These are phyloP conservation scores for Coniochaeta prunicola DNA, from an alignment of 2,329 filamentous ascomycete species.

Conservation along the genomic window DNA sequence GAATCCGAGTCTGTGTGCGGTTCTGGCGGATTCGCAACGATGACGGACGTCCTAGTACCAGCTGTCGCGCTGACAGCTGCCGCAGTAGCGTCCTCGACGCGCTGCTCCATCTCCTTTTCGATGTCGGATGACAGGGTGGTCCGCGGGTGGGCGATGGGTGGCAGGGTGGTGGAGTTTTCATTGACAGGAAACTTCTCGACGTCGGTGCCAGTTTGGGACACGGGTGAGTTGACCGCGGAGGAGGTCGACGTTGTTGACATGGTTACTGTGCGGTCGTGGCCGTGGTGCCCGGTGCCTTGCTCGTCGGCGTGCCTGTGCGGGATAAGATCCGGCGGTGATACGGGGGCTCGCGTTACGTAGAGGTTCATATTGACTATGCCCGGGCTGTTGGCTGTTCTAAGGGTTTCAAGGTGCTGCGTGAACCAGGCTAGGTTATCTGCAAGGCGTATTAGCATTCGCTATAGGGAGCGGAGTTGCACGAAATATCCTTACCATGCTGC, in stretches of 20 bases:
- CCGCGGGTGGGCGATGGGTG: not conserved
- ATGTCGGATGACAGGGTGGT: slow-evolving; percentile 1
- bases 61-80: not conserved
- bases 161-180: not conserved
- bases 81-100: not conserved
- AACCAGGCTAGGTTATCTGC: slow-evolving; percentile 29
- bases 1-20: not conserved
- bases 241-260: not conserved
- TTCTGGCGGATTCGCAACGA: not conserved
- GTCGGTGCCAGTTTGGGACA: not conserved
- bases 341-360: slow-evolving; percentile 24
- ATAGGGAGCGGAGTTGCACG: not conserved
- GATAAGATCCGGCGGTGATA: not conserved
- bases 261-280: slow-evolving; percentile 4
- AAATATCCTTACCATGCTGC: slow-evolving; percentile 31
- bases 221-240: not conserved
- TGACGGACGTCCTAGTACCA: not conserved
- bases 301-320: slow-evolving; percentile 4
- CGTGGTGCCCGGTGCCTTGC: slow-evolving; percentile 4
- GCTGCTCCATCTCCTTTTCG: slow-evolving; percentile 3
- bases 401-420: slow-evolving; percentile 27
- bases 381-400: slow-evolving; percentile 29
- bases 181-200: slow-evolving; percentile 1
- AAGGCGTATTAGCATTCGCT: not conserved
- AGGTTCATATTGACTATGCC: slow-evolving; percentile 29